These are phyloP conservation scores for Cercospora sojina DNA, from an alignment of 2,329 filamentous ascomycete species.

Conservation along the genomic window DNA sequence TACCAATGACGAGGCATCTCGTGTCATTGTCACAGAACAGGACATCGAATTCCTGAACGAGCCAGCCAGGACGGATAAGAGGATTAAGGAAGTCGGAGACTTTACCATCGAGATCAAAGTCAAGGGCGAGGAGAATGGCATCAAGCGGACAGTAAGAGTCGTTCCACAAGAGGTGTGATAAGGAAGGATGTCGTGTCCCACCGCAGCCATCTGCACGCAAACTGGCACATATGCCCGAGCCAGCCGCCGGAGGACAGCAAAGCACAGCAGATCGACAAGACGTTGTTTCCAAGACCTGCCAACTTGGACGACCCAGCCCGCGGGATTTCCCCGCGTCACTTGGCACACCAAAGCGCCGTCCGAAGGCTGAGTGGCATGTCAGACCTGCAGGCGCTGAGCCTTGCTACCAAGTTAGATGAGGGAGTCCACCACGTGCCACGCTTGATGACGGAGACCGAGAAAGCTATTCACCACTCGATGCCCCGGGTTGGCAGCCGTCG, in stretches of 20 bases:
- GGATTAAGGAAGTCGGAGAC: slow-evolving; percentile 54
- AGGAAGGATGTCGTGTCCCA: not conserved
- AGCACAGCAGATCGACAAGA: not conserved
- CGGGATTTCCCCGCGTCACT: slow-evolving; percentile 6
- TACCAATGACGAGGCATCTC: slow-evolving; percentile 52
- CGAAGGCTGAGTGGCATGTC: slow-evolving; percentile 9
- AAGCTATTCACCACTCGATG: not conserved
- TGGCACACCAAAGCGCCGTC: slow-evolving; percentile 5
- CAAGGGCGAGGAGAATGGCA: slow-evolving; percentile 45
- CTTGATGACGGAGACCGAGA: slow-evolving; percentile 6
- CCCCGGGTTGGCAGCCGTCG: not conserved
- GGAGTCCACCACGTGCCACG: slow-evolving; percentile 4
- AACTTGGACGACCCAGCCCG: slow-evolving; percentile 3
- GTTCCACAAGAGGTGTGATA: slow-evolving; percentile 37
- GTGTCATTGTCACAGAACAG: slow-evolving; percentile 50
- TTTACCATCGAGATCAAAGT: slow-evolving; percentile 54
- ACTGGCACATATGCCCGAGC: not conserved
- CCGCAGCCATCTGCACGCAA: not conserved
- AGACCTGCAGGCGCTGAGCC: not conserved
- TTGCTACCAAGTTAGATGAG: slow-evolving; percentile 10
- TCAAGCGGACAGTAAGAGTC: slow-evolving; percentile 47
- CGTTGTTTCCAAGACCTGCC: not conserved
- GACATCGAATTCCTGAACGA: slow-evolving; percentile 52
- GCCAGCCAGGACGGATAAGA: slow-evolving; percentile 38
- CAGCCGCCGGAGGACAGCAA: not conserved